Conservation (phyloP, 2,329 filamentous ascomycete species). For the Penicillium sp. region DNA sequence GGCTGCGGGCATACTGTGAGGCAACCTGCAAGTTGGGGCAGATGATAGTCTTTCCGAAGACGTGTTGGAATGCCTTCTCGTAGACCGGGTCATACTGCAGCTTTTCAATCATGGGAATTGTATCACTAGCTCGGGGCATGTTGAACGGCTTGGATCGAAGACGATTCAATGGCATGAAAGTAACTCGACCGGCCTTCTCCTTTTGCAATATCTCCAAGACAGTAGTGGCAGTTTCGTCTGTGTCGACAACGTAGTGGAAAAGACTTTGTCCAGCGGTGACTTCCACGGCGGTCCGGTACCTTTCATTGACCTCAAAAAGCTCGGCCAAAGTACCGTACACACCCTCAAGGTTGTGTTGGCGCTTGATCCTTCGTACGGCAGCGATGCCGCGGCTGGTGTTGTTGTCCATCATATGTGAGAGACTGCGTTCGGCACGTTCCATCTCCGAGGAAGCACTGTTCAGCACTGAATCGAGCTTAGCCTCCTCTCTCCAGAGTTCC, state of each 20-base stretch:
- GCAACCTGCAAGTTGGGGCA: conserved; percentile 87
- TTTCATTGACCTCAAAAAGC: conserved; percentile 80
- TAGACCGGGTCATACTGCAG: conserved; percentile 73
- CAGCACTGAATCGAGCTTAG: conserved; percentile 76
- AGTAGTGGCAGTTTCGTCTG: conserved; percentile 78
- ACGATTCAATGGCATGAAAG: conserved; percentile 89
- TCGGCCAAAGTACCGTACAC: conserved; percentile 93
- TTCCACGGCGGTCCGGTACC: conserved; percentile 85
- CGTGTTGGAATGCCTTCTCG: conserved; percentile 85
- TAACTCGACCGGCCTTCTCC: conserved; percentile 79
- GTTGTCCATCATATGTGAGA: conserved; percentile 84
- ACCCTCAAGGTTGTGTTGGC: conserved; percentile 74
- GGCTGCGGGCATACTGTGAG: conserved; percentile 85
- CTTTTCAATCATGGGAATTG: conserved; percentile 81
- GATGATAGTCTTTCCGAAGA: conserved; percentile 93
- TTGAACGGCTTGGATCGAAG: conserved; percentile 69
- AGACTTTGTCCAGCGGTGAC: conserved; percentile 88
- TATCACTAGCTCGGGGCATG: conserved; percentile 81
- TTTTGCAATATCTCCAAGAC: conserved; percentile 77
- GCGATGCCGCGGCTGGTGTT: conserved; percentile 82
- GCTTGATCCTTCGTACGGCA: conserved; percentile 79
- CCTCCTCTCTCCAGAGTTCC: conserved; percentile 81
- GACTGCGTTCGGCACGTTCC: conserved; percentile 70
- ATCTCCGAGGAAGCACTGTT: conserved; percentile 73
- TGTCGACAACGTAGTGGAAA: conserved; percentile 96